A percentile compares a stretch with the other conserved stretches of the same genome.
Evolutionary conservation across 495 filamentous ascomycete genomes (phyloP).

Genomic region (Penicillium alfredii): DNA sequence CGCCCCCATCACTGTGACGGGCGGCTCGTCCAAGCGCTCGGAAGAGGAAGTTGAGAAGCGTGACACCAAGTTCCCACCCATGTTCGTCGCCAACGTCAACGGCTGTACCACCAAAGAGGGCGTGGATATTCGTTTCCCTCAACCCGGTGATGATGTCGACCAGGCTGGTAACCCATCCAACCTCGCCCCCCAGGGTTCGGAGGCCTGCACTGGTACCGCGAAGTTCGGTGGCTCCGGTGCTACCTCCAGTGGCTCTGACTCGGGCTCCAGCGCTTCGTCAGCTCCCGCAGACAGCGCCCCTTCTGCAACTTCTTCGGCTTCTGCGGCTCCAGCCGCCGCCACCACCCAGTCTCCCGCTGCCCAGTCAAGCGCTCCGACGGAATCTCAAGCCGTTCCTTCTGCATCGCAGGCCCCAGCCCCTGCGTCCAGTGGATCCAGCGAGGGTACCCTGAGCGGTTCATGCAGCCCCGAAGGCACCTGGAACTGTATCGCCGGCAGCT

Average conservation of each 20-base stretch:
- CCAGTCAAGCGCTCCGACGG: constrained; percentile 16
- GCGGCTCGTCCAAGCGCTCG: constrained; percentile 43
- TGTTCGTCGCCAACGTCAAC: constrained; percentile 75
- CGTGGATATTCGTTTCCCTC: constrained; percentile 60
- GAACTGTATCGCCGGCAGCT: constrained; percentile 59
- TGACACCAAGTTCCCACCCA: constrained; percentile 55
- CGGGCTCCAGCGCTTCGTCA: constrained; percentile 10
- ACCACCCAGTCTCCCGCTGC: too few species aligned
- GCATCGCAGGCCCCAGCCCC: constrained; percentile 18
- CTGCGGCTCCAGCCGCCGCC: constrained; percentile 9
- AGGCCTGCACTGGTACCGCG: constrained; percentile 31
- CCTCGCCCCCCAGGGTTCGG: constrained; percentile 19
- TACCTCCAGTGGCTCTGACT: constrained; percentile 6
- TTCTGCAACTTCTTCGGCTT: constrained; percentile 9
- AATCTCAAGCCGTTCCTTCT: constrained; percentile 23
- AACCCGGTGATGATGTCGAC: constrained; percentile 61
- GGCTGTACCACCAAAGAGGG: constrained; percentile 54
- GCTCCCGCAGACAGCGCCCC: too few species aligned
- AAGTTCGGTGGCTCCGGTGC: constrained; percentile 24
- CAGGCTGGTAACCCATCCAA: constrained; percentile 21
- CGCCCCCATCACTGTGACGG: constrained; percentile 58
- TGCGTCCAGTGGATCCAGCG: constrained; percentile 14
- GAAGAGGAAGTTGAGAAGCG: constrained; percentile 32
- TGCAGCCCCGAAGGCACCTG: constrained; percentile 43
- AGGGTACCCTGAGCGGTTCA: constrained; percentile 28